Base-by-base conservation (phyloP, 2,329 filamentous ascomycete genomes). In the Hortaea werneckii region DNA sequence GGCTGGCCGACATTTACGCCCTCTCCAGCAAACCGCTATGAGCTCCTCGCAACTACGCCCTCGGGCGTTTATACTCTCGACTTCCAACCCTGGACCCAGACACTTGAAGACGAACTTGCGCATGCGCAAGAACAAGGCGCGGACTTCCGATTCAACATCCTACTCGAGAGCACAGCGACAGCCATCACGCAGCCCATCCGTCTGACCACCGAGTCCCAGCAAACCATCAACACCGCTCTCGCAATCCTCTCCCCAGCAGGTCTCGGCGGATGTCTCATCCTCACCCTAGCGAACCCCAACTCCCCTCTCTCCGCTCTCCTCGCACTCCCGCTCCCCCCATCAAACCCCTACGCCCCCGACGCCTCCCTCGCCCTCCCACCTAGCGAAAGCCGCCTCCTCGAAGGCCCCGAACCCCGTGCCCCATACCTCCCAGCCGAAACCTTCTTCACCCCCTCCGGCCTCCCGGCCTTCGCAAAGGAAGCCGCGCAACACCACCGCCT, bases 321-420 rank as follows among this genome's bases (percentile, higher is more conserved):
- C 71, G 29, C 74, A 69, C 4, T 62, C 67, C 43, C 70, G 77
- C 9, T 35, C 32, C 41, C 44, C 69, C 75, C 77, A 80, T 55
- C 77, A 78, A n/a, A 81, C 79, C 37, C 50, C 13, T 53, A 57
- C 46, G 51, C 50, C 35, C 56, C 58, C 4, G 57, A 59, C 34
- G 28, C 8, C n/a, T n/a, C 8, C n/a, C n/a, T n/a, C 6, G 37
- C 44, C 27, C 35, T 37, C 9, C 41, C 44, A 20, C 42, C 46
- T 12, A 48, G 47, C n/a, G 48, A 56, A 20, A 20, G 20, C 20
- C 20, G 32, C 32, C 32, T 35, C 8, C 48, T 60, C 11, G 49
- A 73, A 71, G 26, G 62, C 74, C 45, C 72, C 74, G 79, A 83
- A 55, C 76, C 81, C 10, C 78, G 84, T 27, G 80, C 81, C 27